Base-by-base conservation (phyloP, 2,329 filamentous ascomycete species). In the Hymenoscyphus fraxineus region DNA sequence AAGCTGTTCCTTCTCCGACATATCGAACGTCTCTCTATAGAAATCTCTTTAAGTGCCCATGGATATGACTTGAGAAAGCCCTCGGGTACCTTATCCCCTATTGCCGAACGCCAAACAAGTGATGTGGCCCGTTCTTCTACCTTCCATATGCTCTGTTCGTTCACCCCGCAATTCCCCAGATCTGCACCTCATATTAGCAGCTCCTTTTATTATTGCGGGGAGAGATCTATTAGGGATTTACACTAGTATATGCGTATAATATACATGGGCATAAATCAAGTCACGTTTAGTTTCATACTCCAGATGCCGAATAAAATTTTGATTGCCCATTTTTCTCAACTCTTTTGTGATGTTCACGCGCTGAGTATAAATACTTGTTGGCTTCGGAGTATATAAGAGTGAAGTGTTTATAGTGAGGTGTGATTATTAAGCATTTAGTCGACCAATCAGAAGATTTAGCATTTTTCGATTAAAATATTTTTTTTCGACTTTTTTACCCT, bases 281-380 rank as follows among this genome's bases (percentile, higher is more conserved):
- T 59, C 54, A 63, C 61, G 61, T 59, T 63, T 40, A 54, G 32
- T 15, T 40, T 19, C 40, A 22, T 9, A 47, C 22, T 31, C 15
- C 15, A 31, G 54, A 27, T 62, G 19, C 27, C 51, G 19, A 44
- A 56, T 32, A 12, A 47, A 31, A 16, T 39, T 51, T 64, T 60
- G 60, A 64, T 60, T 40, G 60, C 58, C 19, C 35, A 19, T 41
- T 38, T 27, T 19, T 16, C 35, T 56, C 22, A 32, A 31, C 31
- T 54, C 27, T 55, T 64, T 38, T 55, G 9, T 56, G 32, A 56
- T 61, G 59, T 41, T 7, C 63, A 64, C 63, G 63, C 63, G 63
- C 58, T 6, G 27, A 13, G 47, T 22, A 40, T 47, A 61, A 40
- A 61, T 22, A n/a, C n/a, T n/a, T n/a, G n/a, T n/a, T n/a, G n/a